Percentiles rank a stretch among this genome's conserved stretches.
phyloP scores from a whole-genome alignment of 108 stramenopile species.

The Skeletonema menzelii region DNA sequence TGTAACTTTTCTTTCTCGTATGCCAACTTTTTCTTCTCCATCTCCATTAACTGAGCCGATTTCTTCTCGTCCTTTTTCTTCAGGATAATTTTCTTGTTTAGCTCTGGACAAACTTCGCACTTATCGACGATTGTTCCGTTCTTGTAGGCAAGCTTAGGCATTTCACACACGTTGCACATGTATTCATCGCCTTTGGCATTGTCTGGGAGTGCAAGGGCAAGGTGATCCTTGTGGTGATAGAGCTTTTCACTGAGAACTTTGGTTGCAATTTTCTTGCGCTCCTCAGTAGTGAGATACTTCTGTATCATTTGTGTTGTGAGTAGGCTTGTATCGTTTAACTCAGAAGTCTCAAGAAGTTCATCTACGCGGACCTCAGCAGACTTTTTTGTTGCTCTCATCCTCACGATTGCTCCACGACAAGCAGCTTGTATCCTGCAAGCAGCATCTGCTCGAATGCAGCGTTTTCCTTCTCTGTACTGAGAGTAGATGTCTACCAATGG shows the following conservation, averaged over 20 bases:
- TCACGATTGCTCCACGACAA: not conserved
- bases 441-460: not conserved
- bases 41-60: not conserved
- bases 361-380: not conserved
- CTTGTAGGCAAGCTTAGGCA: not conserved
- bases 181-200: constrained; percentile 1
- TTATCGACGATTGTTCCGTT: not conserved
- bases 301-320: not conserved
- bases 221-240: not conserved
- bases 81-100: not conserved
- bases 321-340: not conserved
- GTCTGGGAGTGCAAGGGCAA: not conserved
- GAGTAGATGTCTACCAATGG: not conserved
- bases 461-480: not conserved
- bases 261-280: constrained; percentile 5
- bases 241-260: constrained; percentile 2
- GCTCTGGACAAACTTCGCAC: not conserved
- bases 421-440: not conserved
- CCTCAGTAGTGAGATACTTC: not conserved
- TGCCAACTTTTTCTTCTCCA: not conserved
- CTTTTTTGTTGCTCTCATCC: not conserved
- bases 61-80: constrained; percentile 1
- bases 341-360: not conserved
- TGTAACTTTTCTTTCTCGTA: not conserved
- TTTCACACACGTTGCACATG: not conserved